phyloP scores from a whole-genome alignment of 2,329 filamentous ascomycete species.

The Seiridium unicorne region DNA sequence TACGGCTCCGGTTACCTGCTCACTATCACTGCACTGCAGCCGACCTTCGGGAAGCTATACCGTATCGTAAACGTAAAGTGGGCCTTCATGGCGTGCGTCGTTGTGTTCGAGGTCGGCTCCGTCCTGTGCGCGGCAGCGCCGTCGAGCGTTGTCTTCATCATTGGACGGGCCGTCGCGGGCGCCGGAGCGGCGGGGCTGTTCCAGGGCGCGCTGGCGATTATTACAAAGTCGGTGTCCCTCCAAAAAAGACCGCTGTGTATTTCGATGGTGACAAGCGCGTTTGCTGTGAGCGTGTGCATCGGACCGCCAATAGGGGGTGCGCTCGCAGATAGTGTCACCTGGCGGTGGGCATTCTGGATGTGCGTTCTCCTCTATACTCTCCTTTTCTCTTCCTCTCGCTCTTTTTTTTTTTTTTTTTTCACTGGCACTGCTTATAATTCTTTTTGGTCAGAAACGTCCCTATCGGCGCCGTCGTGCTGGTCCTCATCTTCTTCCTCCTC shows the following conservation, averaged over 20 bases:
- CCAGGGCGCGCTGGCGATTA: constrained; percentile 25
- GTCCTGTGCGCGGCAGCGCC: constrained; percentile 24
- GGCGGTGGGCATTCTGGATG: constrained; percentile 12
- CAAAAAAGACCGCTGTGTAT: constrained; percentile 38
- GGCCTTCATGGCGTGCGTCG: constrained; percentile 10
- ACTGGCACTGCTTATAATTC: too few relatives aligned
- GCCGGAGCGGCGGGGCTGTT: constrained; percentile 22
- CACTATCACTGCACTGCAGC: constrained; percentile 35
- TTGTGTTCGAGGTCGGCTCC: constrained; percentile 27
- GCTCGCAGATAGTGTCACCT: constrained; percentile 15
- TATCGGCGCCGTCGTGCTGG: constrained; percentile 29
- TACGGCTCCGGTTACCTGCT: constrained; percentile 36
- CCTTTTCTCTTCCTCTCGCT: constrained; percentile 17
- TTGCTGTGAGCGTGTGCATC: constrained; percentile 31
- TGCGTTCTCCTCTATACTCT: neutral
- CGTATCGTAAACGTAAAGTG: constrained; percentile 24
- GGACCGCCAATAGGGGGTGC: constrained; percentile 20
- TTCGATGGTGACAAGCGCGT: constrained; percentile 38
- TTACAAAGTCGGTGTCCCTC: constrained; percentile 33
- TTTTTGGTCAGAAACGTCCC: constrained; percentile 30
- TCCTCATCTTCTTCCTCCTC: constrained; percentile 25
- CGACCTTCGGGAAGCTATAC: constrained; percentile 38
- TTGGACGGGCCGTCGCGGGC: constrained; percentile 23
- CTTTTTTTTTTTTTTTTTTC: too few relatives aligned
- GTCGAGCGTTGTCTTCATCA: constrained; percentile 19